Evolutionary conservation across 306 rosid species (phyloP).

Genomic region (Oemleria cerasiformis): DNA sequence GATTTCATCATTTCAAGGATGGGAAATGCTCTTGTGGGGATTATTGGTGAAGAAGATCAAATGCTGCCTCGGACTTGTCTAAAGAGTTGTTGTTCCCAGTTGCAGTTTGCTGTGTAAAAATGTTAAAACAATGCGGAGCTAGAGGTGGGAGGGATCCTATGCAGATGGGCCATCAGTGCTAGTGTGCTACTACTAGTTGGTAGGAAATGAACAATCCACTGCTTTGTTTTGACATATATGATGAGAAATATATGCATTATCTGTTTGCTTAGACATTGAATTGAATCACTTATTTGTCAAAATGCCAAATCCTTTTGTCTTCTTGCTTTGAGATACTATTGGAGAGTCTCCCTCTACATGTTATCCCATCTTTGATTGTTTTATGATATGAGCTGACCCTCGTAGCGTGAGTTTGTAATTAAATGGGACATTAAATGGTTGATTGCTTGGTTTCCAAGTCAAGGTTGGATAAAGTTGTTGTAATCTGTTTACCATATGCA

Average conservation of each 20-base stretch:
- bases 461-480: too few relatives aligned
- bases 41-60: constrained; percentile 67
- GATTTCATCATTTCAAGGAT: constrained; percentile 90
- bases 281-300: constrained; percentile 18
- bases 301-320: neutral
- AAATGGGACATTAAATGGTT: too few relatives aligned
- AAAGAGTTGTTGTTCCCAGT: constrained; percentile 18
- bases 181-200: neutral
- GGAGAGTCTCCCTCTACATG: neutral
- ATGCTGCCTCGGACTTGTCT: neutral
- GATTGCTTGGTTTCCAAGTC: too few relatives aligned
- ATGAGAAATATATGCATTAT: constrained; percentile 20
- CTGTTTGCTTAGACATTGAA: constrained; percentile 28
- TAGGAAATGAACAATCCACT: constrained; percentile 28
- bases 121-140: constrained; percentile 15
- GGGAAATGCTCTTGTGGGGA: constrained; percentile 92
- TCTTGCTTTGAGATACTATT: neutral
- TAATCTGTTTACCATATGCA: too few relatives aligned
- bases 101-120: constrained; percentile 25
- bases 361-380: too few relatives aligned
- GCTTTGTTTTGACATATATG: constrained; percentile 19
- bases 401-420: too few relatives aligned
- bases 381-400: too few relatives aligned
- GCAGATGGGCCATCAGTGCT: constrained; percentile 23
- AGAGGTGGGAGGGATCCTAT: neutral